Conservation (phyloP, 2,329 filamentous ascomycete genomes). For the Xylaria polymorpha region DNA sequence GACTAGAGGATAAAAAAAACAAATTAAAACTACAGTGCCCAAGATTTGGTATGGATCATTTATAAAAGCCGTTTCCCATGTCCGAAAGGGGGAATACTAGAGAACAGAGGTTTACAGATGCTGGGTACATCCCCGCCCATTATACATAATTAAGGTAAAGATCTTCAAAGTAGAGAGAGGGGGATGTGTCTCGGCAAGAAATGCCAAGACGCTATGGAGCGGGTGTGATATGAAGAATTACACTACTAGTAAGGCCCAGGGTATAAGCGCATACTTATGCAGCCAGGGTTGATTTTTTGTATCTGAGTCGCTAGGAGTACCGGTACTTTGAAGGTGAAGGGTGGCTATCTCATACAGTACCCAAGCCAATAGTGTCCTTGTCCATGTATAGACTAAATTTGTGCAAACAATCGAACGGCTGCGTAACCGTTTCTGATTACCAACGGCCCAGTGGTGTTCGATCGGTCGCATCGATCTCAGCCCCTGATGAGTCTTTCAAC, state of each 20-base stretch:
- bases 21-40: not conserved
- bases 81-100: not conserved
- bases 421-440: conserved; percentile 23
- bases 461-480: not conserved
- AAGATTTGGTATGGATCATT: not conserved
- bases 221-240: not conserved
- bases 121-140: not conserved
- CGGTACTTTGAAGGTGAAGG: not conserved
- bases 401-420: not conserved
- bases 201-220: conserved; percentile 14
- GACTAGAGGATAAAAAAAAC: not conserved
- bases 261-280: conserved; percentile 6
- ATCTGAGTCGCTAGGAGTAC: not conserved
- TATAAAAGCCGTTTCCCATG: not conserved
- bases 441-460: not conserved
- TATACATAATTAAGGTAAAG: not conserved
- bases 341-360: not conserved
- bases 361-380: not conserved
- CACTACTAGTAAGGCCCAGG: conserved; percentile 3
- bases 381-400: not conserved
- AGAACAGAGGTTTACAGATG: not conserved
- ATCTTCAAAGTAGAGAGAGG: not conserved
- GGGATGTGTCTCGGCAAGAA: not conserved
- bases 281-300: conserved; percentile 2
- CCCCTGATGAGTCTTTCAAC: conserved; percentile 10